Conservation (phyloP, 169 alveolate genomes). For the Eimeria praecox region DNA sequence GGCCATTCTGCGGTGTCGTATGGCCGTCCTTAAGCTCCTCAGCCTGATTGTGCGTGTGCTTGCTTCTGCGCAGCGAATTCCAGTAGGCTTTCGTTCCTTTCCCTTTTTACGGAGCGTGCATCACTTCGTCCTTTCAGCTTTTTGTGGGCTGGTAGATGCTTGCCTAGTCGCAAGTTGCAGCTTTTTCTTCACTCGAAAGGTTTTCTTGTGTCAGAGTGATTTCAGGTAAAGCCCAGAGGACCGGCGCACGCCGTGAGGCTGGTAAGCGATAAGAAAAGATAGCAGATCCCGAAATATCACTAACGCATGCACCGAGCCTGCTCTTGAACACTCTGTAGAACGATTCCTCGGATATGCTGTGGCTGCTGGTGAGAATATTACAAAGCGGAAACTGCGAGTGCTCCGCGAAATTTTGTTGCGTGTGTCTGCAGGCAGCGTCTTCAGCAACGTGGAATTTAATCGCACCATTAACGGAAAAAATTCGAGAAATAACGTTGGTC, state of each 20-base stretch:
- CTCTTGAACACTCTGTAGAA: not conserved
- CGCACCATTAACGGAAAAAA: not conserved
- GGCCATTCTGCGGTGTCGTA: not conserved
- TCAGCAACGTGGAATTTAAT: not conserved
- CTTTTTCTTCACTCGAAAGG: not conserved
- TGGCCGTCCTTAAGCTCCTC: not conserved
- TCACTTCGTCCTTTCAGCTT: not conserved
- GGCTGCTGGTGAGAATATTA: not conserved
- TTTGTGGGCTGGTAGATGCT: not conserved
- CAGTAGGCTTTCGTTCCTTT: not conserved
- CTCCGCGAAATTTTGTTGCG: not conserved
- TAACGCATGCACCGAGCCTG: too few species aligned
- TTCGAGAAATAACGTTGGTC: not conserved
- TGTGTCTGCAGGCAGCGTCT: not conserved
- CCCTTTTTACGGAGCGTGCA: not conserved
- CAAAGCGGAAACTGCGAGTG: not conserved
- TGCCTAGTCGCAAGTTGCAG: not conserved
- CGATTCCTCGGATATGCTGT: not conserved
- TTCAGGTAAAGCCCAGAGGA: not conserved
- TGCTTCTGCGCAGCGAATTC: not conserved
- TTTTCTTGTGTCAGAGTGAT: not conserved
- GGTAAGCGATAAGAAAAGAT: not conserved
- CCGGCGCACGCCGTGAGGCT: not conserved
- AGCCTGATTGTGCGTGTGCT: not conserved
- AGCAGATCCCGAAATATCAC: not conserved